phyloP scores from a whole-genome alignment of 228 moss, liverwort and hornwort genomes.

The Sphagnum magellanicum region DNA sequence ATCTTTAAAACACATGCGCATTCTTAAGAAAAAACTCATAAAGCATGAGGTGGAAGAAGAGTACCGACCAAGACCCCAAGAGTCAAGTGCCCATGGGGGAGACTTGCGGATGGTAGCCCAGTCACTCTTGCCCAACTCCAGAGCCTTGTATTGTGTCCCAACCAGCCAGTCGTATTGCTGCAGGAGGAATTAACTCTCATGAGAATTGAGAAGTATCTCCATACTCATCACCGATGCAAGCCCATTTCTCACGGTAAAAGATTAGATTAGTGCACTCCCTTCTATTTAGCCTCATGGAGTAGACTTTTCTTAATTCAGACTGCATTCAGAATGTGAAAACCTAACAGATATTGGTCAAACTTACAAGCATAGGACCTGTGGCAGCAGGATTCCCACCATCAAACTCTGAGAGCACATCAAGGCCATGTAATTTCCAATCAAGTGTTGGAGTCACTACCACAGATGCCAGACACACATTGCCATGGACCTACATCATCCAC shows the following conservation, averaged over 20 bases:
- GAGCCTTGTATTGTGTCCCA: conserved; percentile 71
- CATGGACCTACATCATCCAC: conserved; percentile 62
- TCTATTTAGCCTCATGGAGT: no score
- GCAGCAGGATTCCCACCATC: conserved; percentile 86
- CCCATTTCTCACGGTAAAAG: no score
- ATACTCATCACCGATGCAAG: no score
- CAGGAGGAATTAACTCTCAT: conserved; percentile 5
- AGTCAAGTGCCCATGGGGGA: conserved; percentile 89
- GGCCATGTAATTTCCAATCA: conserved; percentile 92
- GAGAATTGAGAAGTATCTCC: no score
- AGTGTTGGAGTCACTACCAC: conserved; percentile 86
- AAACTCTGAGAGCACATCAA: conserved; percentile 92
- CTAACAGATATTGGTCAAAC: conserved; percentile 2
- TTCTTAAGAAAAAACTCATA: no score
- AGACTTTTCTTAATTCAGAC: no score
- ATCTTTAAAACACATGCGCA: no score
- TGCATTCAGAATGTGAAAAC: no score
- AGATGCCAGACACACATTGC: conserved; percentile 87
- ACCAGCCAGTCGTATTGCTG: conserved; percentile 96
- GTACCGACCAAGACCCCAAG: conserved; percentile 91
- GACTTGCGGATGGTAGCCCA: conserved; percentile 86
- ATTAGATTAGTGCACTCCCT: no score
- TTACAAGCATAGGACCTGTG: conserved; percentile 84
- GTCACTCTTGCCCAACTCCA: conserved; percentile 87
- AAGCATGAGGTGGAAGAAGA: no score